Evolutionary conservation across 768 basidiomycete species (phyloP).

Genomic region (Rossbeevera mucosa): DNA sequence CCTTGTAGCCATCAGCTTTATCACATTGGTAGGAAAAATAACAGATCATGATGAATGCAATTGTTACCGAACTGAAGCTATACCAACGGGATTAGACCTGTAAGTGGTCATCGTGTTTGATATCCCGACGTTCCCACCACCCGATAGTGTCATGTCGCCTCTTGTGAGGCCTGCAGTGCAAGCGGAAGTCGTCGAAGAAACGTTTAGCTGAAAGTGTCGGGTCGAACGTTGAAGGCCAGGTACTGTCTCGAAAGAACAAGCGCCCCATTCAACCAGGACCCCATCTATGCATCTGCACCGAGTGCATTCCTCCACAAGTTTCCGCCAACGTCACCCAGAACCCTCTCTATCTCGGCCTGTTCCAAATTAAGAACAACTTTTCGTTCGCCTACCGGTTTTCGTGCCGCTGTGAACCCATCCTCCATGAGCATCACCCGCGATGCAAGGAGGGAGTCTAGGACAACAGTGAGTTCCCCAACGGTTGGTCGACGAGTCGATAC

Average conservation of each 20-base stretch:
- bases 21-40: not conserved
- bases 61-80: not conserved
- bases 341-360: constrained; percentile 77
- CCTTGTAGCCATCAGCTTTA: too few relatives aligned
- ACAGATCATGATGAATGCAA: not conserved
- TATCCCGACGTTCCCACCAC: not conserved
- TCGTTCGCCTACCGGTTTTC: constrained; percentile 61
- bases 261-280: not conserved
- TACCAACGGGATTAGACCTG: not conserved
- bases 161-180: not conserved
- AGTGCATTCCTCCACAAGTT: constrained; percentile 56
- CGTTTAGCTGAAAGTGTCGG: not conserved
- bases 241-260: not conserved
- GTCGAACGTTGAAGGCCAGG: not conserved
- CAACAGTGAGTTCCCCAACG: constrained; percentile 55
- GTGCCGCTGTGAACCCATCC: constrained; percentile 47
- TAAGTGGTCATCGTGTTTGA: not conserved
- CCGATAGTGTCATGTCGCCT: not conserved
- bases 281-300: constrained; percentile 7
- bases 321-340: constrained; percentile 78
- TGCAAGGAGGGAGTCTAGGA: constrained; percentile 73
- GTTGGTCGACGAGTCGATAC: constrained; percentile 58
- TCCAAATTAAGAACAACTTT: constrained; percentile 81
- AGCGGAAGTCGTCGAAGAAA: not conserved
- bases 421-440: constrained; percentile 76